phyloP scores from a whole-genome alignment of 2,329 filamentous ascomycete genomes.

The Lasiodiplodia gonubiensis region DNA sequence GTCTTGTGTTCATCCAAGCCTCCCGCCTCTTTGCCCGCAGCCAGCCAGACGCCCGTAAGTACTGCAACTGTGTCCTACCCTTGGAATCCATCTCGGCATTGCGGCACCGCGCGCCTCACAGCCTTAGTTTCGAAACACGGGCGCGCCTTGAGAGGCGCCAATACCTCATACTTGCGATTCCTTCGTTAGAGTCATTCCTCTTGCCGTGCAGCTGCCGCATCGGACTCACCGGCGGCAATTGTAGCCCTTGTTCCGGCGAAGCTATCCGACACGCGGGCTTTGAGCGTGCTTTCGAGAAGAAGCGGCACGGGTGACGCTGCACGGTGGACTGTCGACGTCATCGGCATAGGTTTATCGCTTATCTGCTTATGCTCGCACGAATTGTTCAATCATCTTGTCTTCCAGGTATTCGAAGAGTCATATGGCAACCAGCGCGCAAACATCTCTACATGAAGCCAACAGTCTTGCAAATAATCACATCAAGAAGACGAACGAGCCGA shows the following conservation, averaged over 20 bases:
- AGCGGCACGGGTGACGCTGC: neutral
- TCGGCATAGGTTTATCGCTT: neutral
- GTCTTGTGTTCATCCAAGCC: conserved; percentile 11
- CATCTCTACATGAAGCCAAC: neutral
- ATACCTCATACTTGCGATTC: neutral
- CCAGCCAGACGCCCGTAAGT: neutral
- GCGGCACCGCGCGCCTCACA: neutral
- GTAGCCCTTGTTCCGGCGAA: neutral
- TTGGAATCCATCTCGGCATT: neutral
- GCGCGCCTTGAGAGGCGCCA: neutral
- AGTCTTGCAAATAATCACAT: neutral
- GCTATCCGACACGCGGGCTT: neutral
- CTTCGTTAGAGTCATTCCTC: neutral
- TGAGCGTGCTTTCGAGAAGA: neutral
- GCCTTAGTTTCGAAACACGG: neutral
- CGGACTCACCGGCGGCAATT: conserved; percentile 11
- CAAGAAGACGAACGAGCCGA: neutral
- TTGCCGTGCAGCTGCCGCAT: conserved; percentile 2
- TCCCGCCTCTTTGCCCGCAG: neutral
- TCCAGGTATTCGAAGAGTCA: neutral
- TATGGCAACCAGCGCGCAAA: neutral
- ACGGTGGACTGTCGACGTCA: conserved; percentile 1
- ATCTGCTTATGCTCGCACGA: neutral
- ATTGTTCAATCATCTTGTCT: too few relatives aligned
- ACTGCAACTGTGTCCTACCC: neutral